Conservation (phyloP, 2,329 filamentous ascomycete genomes). For the Aspergillus neoniger region DNA sequence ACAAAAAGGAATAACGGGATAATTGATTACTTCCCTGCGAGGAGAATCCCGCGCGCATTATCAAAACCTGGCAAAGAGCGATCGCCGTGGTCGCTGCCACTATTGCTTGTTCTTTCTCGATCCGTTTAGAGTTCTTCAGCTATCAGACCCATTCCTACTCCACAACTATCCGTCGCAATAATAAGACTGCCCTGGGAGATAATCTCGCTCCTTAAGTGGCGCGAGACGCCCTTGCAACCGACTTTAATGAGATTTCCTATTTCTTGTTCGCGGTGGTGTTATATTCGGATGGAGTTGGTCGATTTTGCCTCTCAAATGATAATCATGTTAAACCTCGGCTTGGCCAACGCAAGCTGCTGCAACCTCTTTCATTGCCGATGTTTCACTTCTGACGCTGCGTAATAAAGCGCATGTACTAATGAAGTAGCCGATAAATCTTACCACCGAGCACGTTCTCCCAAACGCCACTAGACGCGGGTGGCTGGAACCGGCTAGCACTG, state of each 20-base stretch:
- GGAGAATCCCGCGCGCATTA: not conserved
- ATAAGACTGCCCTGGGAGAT: constrained; percentile 1
- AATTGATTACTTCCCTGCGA: not conserved
- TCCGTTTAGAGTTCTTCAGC: constrained; percentile 10
- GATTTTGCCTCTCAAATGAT: not conserved
- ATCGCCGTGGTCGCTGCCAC: constrained; percentile 7
- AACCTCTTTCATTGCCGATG: not conserved
- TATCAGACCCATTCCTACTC: constrained; percentile 10
- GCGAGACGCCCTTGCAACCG: constrained; percentile 5
- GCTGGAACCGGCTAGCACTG: constrained; percentile 3
- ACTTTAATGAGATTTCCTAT: not conserved
- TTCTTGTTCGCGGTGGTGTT: not conserved
- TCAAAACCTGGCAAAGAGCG: constrained; percentile 3
- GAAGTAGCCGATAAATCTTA: not conserved
- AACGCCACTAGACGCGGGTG: constrained; percentile 13
- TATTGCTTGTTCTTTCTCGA: constrained; percentile 11
- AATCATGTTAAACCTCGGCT: not conserved
- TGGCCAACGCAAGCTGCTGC: not conserved
- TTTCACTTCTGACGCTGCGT: constrained; percentile 2
- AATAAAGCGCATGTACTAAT: constrained; percentile 6
- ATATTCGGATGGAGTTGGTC: not conserved
- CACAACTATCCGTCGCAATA: constrained; percentile 16
- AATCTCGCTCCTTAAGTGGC: constrained; percentile 2
- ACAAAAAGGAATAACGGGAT: not conserved
- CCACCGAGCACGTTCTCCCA: constrained; percentile 13